Base-by-base conservation (phyloP, 805 yeast species). In the Kuraishia ogatae region DNA sequence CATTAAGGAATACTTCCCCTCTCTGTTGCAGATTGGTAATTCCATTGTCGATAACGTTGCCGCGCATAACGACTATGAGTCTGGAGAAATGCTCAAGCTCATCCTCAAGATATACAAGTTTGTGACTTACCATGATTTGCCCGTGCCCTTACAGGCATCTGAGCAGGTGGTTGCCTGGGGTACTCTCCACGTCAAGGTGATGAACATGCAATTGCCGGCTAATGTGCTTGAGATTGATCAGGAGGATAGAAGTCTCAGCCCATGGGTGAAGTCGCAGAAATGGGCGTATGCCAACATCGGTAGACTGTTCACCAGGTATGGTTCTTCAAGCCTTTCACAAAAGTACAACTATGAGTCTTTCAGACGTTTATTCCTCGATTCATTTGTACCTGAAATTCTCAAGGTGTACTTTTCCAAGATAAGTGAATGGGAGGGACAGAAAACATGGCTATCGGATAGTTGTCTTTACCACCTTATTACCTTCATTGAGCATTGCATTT, bases 71-170 rank as follows among this genome's bases (percentile, higher is more conserved):
- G 58, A 56, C 46, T 63, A 55, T 54, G 72, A 70, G 56, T 62
- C 66, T 10, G 92, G 90, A 20, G 96, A 89, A 59, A 84, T 92
- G 75, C 71, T 89, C 50, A 88, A 87, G 59, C 75, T 88, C 59
- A 78, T 90, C 49, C 68, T 92, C 54, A 94, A 94, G 65, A 75
- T 81, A 54, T 91, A 84, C 73, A 93, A 93, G 67, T 88, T 87
- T 67, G 87, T 85, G 49, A 87, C 96, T 1, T 85, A 83, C 66
- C 80, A 78, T 62, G 97, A 91, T 65, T 71, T 93, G 53, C 97
- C 98, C 1, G 73, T 67, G 2, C 78, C 83, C 2, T 70, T 87
- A 65, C 84, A 89, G 74, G 70, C 74, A 50, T 62, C 73, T 55
- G 80, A 84, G 57, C 59, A 71, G 55, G 66, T 84, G 64, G 67